phyloP scores from a whole-genome alignment of 768 basidiomycete species.

The Hypholoma sublateritium region DNA sequence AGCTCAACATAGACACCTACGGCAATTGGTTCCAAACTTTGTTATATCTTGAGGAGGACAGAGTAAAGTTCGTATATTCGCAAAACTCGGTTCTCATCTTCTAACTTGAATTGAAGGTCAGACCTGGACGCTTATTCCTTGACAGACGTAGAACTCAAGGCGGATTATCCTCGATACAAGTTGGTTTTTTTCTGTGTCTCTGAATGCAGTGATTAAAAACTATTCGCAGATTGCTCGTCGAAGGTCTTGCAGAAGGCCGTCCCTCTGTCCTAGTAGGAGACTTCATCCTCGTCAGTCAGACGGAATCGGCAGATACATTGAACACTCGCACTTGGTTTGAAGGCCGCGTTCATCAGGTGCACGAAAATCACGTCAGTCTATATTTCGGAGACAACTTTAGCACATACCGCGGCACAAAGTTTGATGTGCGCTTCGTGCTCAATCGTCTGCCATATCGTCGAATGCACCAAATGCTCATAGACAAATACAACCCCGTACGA shows the following conservation, averaged over 20 bases:
- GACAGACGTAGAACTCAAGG: constrained; percentile 32
- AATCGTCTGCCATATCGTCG: constrained; percentile 53
- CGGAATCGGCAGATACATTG: constrained; percentile 18
- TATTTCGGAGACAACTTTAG: constrained; percentile 47
- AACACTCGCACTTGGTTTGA: constrained; percentile 33
- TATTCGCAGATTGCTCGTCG: constrained; percentile 42
- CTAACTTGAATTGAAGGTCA: constrained; percentile 23
- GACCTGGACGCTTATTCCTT: constrained; percentile 39
- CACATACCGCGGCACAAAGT: constrained; percentile 35
- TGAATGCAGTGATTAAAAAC: not conserved
- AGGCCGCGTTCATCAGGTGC: constrained; percentile 50
- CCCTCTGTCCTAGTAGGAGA: constrained; percentile 59
- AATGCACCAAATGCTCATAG: constrained; percentile 53
- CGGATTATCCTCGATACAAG: constrained; percentile 43
- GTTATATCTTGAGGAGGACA: constrained; percentile 51
- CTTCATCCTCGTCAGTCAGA: constrained; percentile 35
- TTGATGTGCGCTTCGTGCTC: constrained; percentile 56
- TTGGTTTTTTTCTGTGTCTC: constrained; percentile 19
- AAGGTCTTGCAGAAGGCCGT: constrained; percentile 57
- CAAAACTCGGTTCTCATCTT: not conserved
- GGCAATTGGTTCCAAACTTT: constrained; percentile 42
- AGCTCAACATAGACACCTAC: constrained; percentile 39
- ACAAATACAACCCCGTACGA: constrained; percentile 36
- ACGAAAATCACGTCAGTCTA: constrained; percentile 41
- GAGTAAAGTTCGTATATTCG: constrained; percentile 35